These are phyloP conservation scores for Cytospora paraplurivora DNA, from an alignment of 2,329 filamentous ascomycete species.

Conservation along the genomic window DNA sequence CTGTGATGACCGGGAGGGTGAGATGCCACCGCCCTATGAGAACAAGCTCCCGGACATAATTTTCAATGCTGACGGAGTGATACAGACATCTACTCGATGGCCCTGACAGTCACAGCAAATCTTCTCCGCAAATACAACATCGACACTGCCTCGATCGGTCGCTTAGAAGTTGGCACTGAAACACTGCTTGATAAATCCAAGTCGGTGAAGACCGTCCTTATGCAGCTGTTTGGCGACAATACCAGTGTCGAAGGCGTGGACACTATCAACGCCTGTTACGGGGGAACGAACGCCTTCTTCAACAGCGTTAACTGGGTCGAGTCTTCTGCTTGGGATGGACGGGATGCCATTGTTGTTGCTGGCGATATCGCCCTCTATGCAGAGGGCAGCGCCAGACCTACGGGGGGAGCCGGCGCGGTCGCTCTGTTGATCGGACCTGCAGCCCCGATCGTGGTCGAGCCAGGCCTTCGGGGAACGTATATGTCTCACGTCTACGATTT, in stretches of 20 bases:
- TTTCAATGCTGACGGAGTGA: too few species aligned
- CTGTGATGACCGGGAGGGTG: constrained; percentile 86
- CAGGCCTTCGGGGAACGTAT: constrained; percentile 77
- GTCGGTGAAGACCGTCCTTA: constrained; percentile 84
- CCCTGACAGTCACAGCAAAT: constrained; percentile 75
- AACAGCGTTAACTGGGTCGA: constrained; percentile 85
- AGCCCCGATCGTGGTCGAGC: constrained; percentile 75
- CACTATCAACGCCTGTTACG: constrained; percentile 84
- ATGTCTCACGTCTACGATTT: constrained; percentile 87
- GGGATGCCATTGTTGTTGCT: constrained; percentile 76
- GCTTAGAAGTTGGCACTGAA: constrained; percentile 83
- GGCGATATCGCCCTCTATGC: constrained; percentile 86
- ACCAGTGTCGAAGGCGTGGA: constrained; percentile 83
- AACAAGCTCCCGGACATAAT: too few species aligned
- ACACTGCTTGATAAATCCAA: constrained; percentile 88
- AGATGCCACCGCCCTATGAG: constrained; percentile 35
- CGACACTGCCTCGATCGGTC: constrained; percentile 75
- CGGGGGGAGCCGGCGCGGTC: constrained; percentile 77
- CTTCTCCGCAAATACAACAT: constrained; percentile 83
- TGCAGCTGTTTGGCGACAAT: constrained; percentile 85
- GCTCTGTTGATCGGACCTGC: constrained; percentile 79
- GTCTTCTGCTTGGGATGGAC: constrained; percentile 83
- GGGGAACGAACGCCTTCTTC: constrained; percentile 81
- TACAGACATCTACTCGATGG: constrained; percentile 83
- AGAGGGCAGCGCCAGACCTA: constrained; percentile 79